Conservation (phyloP, 1,139 yeast genomes). For the Entelexis paramagnoliae region DNA sequence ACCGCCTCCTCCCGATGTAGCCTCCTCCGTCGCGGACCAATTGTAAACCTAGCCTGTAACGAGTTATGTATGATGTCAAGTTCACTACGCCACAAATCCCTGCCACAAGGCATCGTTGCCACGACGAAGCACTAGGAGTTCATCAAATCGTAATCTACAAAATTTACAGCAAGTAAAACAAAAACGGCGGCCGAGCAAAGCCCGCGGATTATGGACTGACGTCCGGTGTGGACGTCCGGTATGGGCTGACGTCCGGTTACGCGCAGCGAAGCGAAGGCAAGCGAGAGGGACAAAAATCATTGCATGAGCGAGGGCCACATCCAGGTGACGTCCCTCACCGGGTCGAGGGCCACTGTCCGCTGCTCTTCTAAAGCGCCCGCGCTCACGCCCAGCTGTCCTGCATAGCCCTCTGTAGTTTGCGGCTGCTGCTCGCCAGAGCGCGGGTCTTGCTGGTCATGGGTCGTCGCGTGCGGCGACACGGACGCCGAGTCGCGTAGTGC, state of each 20-base stretch:
- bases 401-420: neutral
- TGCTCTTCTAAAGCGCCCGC: constrained; percentile 5
- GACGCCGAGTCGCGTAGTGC: neutral
- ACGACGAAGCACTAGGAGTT: too few species aligned
- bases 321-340: constrained; percentile 2
- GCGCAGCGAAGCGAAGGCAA: too few species aligned
- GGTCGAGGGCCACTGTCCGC: neutral
- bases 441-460: neutral
- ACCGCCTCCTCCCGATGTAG: neutral
- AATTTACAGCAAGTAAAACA: neutral
- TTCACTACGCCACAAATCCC: too few species aligned
- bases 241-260: too few species aligned
- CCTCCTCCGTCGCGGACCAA: too few species aligned
- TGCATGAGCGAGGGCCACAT: constrained; percentile 5
- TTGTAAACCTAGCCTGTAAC: too few species aligned
- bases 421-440: neutral
- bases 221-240: too few species aligned
- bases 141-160: constrained; percentile 3
- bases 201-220: too few species aligned
- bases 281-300: too few species aligned
- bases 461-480: neutral
- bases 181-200: neutral
- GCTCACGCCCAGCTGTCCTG: neutral
- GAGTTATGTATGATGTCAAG: neutral
- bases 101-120: too few species aligned